Evolutionary conservation across 345 rosid genomes (phyloP), one percentile per base, ranked within the genome.

Genomic region (Theobroma cacao): DNA sequence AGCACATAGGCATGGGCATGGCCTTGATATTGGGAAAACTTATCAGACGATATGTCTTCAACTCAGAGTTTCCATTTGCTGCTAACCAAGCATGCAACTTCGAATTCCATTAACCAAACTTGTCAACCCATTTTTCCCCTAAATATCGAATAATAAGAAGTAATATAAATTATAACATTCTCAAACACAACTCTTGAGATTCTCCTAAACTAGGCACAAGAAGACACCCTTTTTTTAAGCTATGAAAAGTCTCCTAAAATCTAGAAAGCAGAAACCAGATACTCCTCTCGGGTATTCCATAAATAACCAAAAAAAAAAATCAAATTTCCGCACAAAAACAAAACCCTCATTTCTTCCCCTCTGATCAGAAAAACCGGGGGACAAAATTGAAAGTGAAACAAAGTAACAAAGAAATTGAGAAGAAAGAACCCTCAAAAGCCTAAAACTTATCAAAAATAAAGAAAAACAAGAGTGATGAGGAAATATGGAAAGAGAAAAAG

Each of bases 401-500:
- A 31, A 75, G 43, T 41, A n/a, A 4, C 8, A n/a, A 12, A 45
- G n/a, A 56, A 58, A 13, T 14, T 13, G 50, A 34, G 14, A 22
- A 74, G 48, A 22, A 55, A 58, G 1, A 41, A 26, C 24, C 9
- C 43, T 7, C 36, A 30, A 43, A 30, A 60, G 18, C 15, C 5
- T 11, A 14, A 26, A 76, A 4, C 50, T 64, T 5, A 70, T 30
- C 15, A 33, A 24, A 77, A 59, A 15, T 8, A 2, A 13, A 30
- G 14, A 9, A 24, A 70, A 50, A 33, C 20, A 66, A 59, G 56
- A 68, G 48, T 22, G 15, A 31, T 0, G 73, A 36, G 61, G 41
- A 36, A 55, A 61, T 26, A 40, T 4, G 76, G 45, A 66, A 43
- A 62, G 69, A 55, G 70, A 76, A 78, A 75, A 75, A 43, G 78